Base-by-base conservation (phyloP, 306 rosid species). In the Crotalaria pallida region DNA sequence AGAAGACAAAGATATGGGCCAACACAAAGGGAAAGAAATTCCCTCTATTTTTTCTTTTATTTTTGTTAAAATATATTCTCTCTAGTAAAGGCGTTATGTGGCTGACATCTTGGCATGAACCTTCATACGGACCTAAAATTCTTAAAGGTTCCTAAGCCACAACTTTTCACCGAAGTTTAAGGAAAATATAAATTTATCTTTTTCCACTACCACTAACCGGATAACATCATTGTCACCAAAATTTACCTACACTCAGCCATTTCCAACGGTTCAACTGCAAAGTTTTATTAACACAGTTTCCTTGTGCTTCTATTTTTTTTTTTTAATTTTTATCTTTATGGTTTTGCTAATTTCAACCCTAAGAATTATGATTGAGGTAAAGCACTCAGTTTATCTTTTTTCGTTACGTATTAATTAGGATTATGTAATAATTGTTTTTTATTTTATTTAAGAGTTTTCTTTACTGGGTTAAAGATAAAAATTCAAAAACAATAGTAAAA, bases 81-180 rank as follows among this genome's bases (percentile, higher is more conserved):
- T 52, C 58, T 13, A 27, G 26, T 26, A 74, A 51, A 51, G 34
- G 47, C 53, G 33, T 51, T 16, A 11, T n/a, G 51, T 48, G 17
- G 66, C 50, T 29, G 10, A 19, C 58, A 57, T 56, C 31, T 43
- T 29, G 27, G 58, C 36, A 40, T 23, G 57, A 64, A 64, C 57
- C 65, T 59, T 76, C 75, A 49, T 21, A 27, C 22, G 70, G 58
- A 59, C 70, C 75, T 76, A 59, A 68, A 49, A 59, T 34, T 67
- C 61, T 36, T 18, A 16, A 67, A 58, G 69, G 21, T 50, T 50
- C 47, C 44, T 10, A 38, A 7, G 22, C 74, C 80, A 68, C 70
- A 49, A 59, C 71, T 68, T 76, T 76, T 27, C 38, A 18, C 64
- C 63, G 3, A 66, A 58, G 23, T 75, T 75, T 6, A 29, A 41